phyloP scores from a whole-genome alignment of 257 asterid genomes.

The Gentiana macrophylla region DNA sequence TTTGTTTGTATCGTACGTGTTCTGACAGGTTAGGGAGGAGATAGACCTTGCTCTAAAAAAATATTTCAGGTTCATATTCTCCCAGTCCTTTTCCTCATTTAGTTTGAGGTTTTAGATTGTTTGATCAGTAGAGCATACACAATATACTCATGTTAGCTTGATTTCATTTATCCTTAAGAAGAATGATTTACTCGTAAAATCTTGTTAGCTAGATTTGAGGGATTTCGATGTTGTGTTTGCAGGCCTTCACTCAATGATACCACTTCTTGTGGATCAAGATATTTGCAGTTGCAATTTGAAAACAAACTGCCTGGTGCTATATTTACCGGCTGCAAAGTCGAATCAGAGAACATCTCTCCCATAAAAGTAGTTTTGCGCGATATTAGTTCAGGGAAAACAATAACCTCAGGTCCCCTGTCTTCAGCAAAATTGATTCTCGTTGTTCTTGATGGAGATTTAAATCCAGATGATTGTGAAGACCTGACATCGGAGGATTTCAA shows the following conservation, averaged over 20 bases:
- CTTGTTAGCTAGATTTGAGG: not conserved
- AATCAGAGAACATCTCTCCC: constrained; percentile 19
- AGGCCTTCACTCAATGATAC: constrained; percentile 33
- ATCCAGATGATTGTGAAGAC: constrained; percentile 41
- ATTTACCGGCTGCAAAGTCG: constrained; percentile 49
- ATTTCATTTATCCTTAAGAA: not conserved
- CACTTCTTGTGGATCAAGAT: constrained; percentile 27
- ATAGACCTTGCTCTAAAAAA: constrained; percentile 31
- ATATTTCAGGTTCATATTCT: constrained; percentile 32
- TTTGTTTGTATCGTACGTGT: constrained; percentile 3
- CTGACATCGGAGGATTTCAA: constrained; percentile 56
- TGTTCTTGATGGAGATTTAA: constrained; percentile 80
- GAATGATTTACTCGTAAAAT: not conserved
- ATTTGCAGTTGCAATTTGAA: constrained; percentile 40
- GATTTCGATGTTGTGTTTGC: not conserved
- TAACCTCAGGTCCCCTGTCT: constrained; percentile 52
- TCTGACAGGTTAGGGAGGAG: constrained; percentile 56
- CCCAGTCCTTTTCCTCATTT: not conserved
- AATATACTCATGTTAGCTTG: not conserved
- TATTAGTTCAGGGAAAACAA: constrained; percentile 20
- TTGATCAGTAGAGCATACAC: not conserved
- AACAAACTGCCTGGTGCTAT: constrained; percentile 33
- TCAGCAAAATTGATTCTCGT: constrained; percentile 34
- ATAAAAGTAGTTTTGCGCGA: constrained; percentile 40
- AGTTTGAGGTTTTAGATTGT: not conserved